These are phyloP conservation scores for Antitrichia curtipendula DNA, from an alignment of 225 moss, liverwort and hornwort species.

Conservation along the genomic window DNA sequence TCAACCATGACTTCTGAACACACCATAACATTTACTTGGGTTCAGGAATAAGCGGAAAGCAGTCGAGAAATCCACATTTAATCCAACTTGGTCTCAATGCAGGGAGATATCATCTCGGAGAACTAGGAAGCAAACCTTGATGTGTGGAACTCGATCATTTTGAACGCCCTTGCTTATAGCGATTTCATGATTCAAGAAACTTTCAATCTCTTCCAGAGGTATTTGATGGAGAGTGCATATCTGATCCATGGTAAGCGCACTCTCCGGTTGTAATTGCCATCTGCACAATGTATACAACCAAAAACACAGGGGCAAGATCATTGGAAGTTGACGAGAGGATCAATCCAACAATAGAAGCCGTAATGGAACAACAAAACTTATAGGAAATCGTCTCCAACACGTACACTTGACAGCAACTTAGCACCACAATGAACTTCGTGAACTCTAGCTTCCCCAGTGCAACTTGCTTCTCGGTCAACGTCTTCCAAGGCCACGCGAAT, in stretches of 20 bases:
- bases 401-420: constrained; percentile 13
- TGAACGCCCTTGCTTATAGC: not conserved
- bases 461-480: constrained; percentile 6
- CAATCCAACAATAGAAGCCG: not conserved
- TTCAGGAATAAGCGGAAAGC: not conserved
- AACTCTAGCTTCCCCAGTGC: constrained; percentile 18
- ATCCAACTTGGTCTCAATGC: not conserved
- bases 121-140: not conserved
- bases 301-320: not conserved
- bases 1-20: constrained; percentile 21
- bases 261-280: constrained; percentile 3
- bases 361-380: not conserved
- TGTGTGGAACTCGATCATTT: not conserved
- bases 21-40: not conserved
- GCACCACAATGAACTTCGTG: constrained; percentile 8
- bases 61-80: not conserved
- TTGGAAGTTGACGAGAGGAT: not conserved
- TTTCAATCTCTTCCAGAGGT: constrained; percentile 5
- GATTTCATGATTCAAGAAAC: not conserved
- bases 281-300: not conserved
- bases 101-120: not conserved
- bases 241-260: constrained; percentile 3
- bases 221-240: constrained; percentile 2
- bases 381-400: not conserved
- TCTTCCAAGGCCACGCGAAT: constrained; percentile 21